Base-by-base conservation (phyloP, 192 early-diverging fungal species). In the Chytriomyces hyalinus region DNA sequence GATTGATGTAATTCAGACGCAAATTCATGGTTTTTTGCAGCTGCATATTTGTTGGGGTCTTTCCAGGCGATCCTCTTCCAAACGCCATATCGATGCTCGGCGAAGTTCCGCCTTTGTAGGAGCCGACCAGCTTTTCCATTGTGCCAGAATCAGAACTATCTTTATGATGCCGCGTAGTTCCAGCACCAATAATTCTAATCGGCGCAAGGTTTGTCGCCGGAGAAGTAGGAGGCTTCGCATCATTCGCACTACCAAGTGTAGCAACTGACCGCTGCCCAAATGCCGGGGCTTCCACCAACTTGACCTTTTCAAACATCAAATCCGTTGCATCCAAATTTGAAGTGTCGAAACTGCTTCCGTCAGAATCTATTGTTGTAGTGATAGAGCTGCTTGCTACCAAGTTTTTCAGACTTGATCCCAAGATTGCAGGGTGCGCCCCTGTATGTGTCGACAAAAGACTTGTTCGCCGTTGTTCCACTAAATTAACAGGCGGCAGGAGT, bases 71-170 rank as follows among this genome's bases (percentile, higher is more conserved):
- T 28, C 61, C 15, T 61, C 22, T 46, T 62, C 46, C 36, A 53
- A 20, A 9, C 17, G 22, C 9, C 50, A 20, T 8, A 20, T 11
- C 50, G 28, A 28, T 17, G 59, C 49, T 77, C 1, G 68, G 68
- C 22, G 67, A 73, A 6, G 65, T 26, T 47, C 75, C 65, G 43
- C 66, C 64, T 63, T 84, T 80, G 73, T 70, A 84, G 45, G 67
- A 65, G 9, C 68, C 82, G 6, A 74, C 69, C 20, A 70, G 48
- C 20, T 59, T 50, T 13, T 70, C 69, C 9, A 45, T 17, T n/a
- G 28, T 50, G 24, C 11, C 15, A 45, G 11, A 15, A 68, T 68
- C 66, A 13, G 17, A 7, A 17, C 15, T 9, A 24, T 70, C 43
- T 70, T 59, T 70, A 9, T 70, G 69, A 59, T 70, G 69, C 20